phyloP scores from a whole-genome alignment of 2,329 filamentous ascomycete species.

The Talaromyces marneffei region DNA sequence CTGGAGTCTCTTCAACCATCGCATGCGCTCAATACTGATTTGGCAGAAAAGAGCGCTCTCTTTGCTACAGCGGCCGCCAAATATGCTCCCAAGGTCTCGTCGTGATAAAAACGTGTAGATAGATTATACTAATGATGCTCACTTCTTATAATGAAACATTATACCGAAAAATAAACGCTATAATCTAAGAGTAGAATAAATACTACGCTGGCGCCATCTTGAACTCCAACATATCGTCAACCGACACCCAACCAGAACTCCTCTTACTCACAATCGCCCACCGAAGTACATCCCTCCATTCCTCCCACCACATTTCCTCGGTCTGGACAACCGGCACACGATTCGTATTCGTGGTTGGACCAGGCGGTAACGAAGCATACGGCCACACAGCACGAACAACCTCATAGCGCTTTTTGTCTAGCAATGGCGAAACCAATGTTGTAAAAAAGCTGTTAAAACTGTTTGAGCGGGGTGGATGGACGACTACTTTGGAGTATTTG shows the following conservation, averaged over 20 bases:
- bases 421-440: slow-evolving; percentile 21
- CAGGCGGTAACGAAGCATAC: slow-evolving; percentile 14
- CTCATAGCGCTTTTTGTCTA: slow-evolving; percentile 22
- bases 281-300: slow-evolving; percentile 20
- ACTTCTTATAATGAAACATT: background rate
- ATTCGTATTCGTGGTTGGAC: slow-evolving; percentile 8
- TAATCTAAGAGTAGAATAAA: too few species aligned
- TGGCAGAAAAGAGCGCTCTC: slow-evolving; percentile 76
- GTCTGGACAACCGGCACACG: slow-evolving; percentile 15
- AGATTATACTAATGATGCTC: slow-evolving; percentile 2
- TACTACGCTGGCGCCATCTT: slow-evolving; percentile 11
- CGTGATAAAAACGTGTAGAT: slow-evolving; percentile 6
- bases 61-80: slow-evolving; percentile 84
- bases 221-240: slow-evolving; percentile 17
- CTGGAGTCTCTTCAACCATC: slow-evolving; percentile 53
- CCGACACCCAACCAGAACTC: slow-evolving; percentile 14
- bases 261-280: slow-evolving; percentile 14
- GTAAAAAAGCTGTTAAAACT: slow-evolving; percentile 14
- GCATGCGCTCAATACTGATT: slow-evolving; percentile 66
- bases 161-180: background rate
- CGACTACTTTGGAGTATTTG: slow-evolving; percentile 18
- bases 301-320: slow-evolving; percentile 24
- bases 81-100: slow-evolving; percentile 71
- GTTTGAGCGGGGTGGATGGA: slow-evolving; percentile 17
- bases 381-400: slow-evolving; percentile 22